Base-by-base conservation (phyloP, 1,139 yeast genomes). In the Diutina neorugosa region DNA sequence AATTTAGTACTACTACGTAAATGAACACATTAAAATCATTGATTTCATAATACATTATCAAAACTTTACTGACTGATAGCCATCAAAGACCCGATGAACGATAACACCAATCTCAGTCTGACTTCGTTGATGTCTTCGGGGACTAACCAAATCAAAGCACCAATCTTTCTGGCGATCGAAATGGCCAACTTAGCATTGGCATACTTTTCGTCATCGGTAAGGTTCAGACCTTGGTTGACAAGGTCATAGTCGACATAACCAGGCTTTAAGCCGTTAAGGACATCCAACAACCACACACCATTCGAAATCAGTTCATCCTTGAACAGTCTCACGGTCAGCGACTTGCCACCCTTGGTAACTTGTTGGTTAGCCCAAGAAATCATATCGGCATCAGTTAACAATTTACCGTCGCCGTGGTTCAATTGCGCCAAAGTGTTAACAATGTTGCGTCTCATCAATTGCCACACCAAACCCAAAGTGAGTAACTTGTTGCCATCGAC, bases 101-200 rank as follows among this genome's bases (percentile, higher is more conserved):
- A 90, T 66, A 91, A 80, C 55, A 93, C 86, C 72, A 93, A 82
- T 68, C 98, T 83, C 52, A 96, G 77, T 71, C 98, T 86, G 48
- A 94, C 97, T 71, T 91, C 98, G 62, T 84, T 88, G 63, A 93
- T 93, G 73, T 93, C 99, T 69, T 93, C 99, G n/a, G 99, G 99
- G 31, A 93, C 96, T 62, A 93, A 78, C 97, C 98, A 93, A 63
- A 93, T 93, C 67, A 94, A 81, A 49, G 97, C 98, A 56, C 99
- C 99, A 61, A 93, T 74, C 69, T 94, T 93, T 78, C 99, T 86
- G 42, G 98, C 98, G 65, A 93, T 93, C 1, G 98, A 93, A 67
- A 93, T 93, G 31, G 98, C 98, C 68, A 93, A 80, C 72, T 87
- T 87, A 37, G 98, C 98, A 67, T 93, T 93, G 47, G 96, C 96